phyloP scores from a whole-genome alignment of 2,329 filamentous ascomycete species.

The Paracoccidioides lutzii region DNA sequence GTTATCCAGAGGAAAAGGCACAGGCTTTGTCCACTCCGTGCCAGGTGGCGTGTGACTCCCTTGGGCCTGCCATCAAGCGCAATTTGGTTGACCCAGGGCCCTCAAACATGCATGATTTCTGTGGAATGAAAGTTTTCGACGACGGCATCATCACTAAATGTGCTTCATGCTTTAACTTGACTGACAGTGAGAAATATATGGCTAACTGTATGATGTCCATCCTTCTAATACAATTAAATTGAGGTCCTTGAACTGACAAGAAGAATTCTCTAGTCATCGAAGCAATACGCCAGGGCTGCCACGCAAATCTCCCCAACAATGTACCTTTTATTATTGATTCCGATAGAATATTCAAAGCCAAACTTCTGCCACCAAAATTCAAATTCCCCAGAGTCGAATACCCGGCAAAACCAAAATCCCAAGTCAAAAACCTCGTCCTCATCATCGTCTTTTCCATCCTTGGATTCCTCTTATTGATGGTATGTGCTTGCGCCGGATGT shows the following conservation, averaged over 20 bases:
- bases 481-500: slow-evolving; percentile 23
- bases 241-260: slow-evolving; percentile 5
- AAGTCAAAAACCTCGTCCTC: slow-evolving; percentile 23
- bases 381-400: slow-evolving; percentile 14
- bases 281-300: slow-evolving; percentile 34
- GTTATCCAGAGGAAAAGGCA: slow-evolving; percentile 21
- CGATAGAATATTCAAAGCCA: slow-evolving; percentile 29
- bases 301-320: slow-evolving; percentile 25
- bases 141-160: slow-evolving; percentile 31
- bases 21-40: slow-evolving; percentile 32
- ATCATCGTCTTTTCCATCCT: slow-evolving; percentile 33
- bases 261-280: slow-evolving; percentile 27
- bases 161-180: slow-evolving; percentile 32
- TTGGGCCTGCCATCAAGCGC: slow-evolving; percentile 22
- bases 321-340: slow-evolving; percentile 28
- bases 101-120: slow-evolving; percentile 26
- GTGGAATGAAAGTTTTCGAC: slow-evolving; percentile 25
- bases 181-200: slow-evolving; percentile 27
- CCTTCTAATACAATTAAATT: background rate
- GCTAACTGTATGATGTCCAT: slow-evolving; percentile 29
- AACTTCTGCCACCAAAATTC: slow-evolving; percentile 24
- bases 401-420: slow-evolving; percentile 6
- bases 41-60: slow-evolving; percentile 28
- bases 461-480: slow-evolving; percentile 28
- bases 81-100: slow-evolving; percentile 19